phyloP scores from a whole-genome alignment of 495 filamentous ascomycete genomes.

The Xylaria cubensis region DNA sequence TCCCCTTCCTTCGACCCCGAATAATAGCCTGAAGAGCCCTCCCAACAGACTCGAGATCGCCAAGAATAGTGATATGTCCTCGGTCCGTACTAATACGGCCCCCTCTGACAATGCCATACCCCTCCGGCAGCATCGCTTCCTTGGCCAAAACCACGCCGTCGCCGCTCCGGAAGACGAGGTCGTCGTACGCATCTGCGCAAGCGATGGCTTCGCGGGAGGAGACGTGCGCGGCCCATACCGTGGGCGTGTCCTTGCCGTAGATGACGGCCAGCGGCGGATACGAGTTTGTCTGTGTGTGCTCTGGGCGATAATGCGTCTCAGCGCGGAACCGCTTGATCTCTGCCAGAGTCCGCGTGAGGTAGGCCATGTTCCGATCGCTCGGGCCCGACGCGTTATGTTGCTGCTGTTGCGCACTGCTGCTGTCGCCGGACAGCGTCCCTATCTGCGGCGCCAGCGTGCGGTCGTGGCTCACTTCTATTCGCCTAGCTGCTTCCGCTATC shows the following conservation, averaged over 20 bases:
- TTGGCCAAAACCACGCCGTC: constrained; percentile 89
- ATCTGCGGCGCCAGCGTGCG: constrained; percentile 57
- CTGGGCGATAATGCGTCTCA: constrained; percentile 66
- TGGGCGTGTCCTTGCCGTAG: constrained; percentile 87
- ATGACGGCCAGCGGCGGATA: constrained; percentile 89
- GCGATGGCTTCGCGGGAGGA: constrained; percentile 67
- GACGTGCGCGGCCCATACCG: constrained; percentile 80
- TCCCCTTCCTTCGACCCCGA: constrained; percentile 70
- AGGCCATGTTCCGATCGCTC: constrained; percentile 59
- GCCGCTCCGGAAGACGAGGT: constrained; percentile 83
- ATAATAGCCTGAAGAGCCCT: constrained; percentile 71
- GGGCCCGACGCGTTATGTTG: constrained; percentile 55
- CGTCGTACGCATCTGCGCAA: constrained; percentile 81
- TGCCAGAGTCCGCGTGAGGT: constrained; percentile 78
- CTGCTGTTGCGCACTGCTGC: constrained; percentile 22
- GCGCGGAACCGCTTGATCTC: constrained; percentile 75
- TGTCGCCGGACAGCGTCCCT: constrained; percentile 46
- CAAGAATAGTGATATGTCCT: constrained; percentile 85
- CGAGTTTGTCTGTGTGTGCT: constrained; percentile 65
- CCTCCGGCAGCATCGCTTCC: constrained; percentile 84
- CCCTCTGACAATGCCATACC: constrained; percentile 73
- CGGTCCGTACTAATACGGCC: constrained; percentile 80
- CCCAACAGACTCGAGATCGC: constrained; percentile 84
- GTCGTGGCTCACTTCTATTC: constrained; percentile 46
- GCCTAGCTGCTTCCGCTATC: constrained; percentile 35